A percentile compares a stretch with the other conserved stretches of the same genome.
Evolutionary conservation across 2,329 filamentous ascomycete species (phyloP).

Genomic region (Tolypocladium tropicale): DNA sequence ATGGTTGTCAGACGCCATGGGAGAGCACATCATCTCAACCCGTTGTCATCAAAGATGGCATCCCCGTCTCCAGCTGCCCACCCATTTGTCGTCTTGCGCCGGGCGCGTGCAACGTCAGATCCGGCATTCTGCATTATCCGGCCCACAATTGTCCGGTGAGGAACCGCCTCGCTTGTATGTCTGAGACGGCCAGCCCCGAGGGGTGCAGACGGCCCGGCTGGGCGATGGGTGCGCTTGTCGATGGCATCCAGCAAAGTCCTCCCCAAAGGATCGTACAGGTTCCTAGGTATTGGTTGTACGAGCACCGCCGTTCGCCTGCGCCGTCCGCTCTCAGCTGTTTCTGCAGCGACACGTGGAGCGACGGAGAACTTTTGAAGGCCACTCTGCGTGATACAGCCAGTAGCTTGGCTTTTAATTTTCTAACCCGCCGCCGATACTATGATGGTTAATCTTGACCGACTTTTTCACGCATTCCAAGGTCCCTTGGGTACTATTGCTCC

Average conservation of each 20-base stretch:
- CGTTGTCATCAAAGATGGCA: neutral
- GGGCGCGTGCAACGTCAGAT: slow-evolving; percentile 2
- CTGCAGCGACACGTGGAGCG: slow-evolving; percentile 1
- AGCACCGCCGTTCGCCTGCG: neutral
- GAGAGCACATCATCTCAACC: slow-evolving; percentile 1
- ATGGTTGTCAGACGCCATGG: neutral
- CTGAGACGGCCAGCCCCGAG: neutral
- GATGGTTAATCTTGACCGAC: neutral
- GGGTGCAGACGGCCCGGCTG: too few species aligned
- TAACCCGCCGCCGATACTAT: neutral
- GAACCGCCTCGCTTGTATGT: neutral
- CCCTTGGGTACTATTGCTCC: too few species aligned
- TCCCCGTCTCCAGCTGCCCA: neutral
- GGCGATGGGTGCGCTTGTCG: too few species aligned
- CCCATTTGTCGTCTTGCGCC: neutral
- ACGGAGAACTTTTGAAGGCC: neutral
- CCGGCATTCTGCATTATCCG: neutral
- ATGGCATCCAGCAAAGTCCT: neutral
- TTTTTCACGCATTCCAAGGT: too few species aligned
- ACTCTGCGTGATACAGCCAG: neutral
- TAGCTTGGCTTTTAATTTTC: too few species aligned
- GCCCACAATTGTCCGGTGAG: neutral
- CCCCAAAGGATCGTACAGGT: neutral
- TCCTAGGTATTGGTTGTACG: neutral
- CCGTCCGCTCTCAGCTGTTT: neutral